phyloP scores from a whole-genome alignment of 2,329 filamentous ascomycete genomes.

The Gaeumannomyces sp. region DNA sequence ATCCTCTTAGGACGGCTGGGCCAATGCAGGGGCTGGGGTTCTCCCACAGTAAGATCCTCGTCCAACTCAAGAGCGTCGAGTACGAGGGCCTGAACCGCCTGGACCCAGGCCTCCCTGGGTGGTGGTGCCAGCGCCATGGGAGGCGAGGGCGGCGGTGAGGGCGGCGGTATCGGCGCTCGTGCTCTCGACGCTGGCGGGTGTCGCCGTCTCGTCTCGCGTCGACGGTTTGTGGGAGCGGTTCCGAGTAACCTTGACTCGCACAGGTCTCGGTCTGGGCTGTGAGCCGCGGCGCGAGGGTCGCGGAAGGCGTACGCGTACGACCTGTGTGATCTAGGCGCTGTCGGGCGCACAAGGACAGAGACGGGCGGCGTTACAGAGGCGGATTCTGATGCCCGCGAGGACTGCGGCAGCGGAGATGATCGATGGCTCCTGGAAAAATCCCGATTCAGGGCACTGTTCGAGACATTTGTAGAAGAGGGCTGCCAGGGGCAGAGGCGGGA shows the following conservation, averaged over 20 bases:
- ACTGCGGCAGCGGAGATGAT: background rate
- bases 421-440: background rate
- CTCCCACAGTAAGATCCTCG: conserved; percentile 26
- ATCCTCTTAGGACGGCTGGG: conserved; percentile 31
- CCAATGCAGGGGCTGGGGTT: conserved; percentile 29
- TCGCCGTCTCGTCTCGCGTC: background rate
- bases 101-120: conserved; percentile 14
- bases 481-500: background rate
- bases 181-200: background rate
- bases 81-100: conserved; percentile 31
- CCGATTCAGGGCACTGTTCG: background rate
- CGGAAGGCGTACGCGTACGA: background rate
- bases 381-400: background rate
- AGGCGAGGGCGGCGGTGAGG: conserved; percentile 11
- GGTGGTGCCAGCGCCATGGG: conserved; percentile 27
- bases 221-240: background rate
- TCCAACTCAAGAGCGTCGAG: conserved; percentile 18
- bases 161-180: background rate
- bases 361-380: background rate
- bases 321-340: background rate
- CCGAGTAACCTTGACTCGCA: background rate
- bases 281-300: background rate
- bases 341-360: background rate
- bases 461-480: background rate
- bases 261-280: background rate